Evolutionary conservation across 345 rosid genomes (phyloP).

Genomic region (Turritis glabra): DNA sequence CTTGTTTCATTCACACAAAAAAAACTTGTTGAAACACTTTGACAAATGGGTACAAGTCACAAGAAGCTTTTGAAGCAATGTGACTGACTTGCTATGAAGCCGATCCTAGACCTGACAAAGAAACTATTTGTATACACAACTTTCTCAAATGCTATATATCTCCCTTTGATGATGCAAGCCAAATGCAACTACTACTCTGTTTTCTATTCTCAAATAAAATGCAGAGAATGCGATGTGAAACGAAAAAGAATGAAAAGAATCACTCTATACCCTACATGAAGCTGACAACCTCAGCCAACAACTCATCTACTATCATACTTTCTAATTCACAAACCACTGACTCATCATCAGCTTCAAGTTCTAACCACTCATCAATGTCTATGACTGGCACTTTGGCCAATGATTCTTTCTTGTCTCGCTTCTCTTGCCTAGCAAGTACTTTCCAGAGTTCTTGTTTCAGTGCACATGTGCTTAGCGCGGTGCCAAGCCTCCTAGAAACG

Average conservation of each 20-base stretch:
- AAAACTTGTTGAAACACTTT: neutral
- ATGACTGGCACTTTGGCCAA: constrained; percentile 43
- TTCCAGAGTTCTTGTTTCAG: constrained; percentile 56
- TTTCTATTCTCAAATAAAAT: constrained; percentile 33
- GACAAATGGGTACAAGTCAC: constrained; percentile 37
- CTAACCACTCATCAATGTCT: constrained; percentile 53
- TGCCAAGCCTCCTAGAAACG: constrained; percentile 48
- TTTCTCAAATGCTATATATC: constrained; percentile 26
- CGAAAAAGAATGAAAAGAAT: constrained; percentile 29
- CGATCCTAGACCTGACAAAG: constrained; percentile 31
- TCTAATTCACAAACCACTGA: constrained; percentile 64
- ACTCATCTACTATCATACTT: constrained; percentile 65
- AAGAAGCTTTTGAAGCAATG: constrained; percentile 21
- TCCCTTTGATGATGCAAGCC: constrained; percentile 31
- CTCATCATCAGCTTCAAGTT: constrained; percentile 59
- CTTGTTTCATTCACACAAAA: constrained; percentile 37
- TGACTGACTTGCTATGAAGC: constrained; percentile 31
- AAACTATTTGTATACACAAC: constrained; percentile 29
- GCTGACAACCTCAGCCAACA: constrained; percentile 58
- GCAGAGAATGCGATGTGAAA: constrained; percentile 20
- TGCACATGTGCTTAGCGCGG: constrained; percentile 20
- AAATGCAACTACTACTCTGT: constrained; percentile 23
- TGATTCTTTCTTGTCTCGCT: constrained; percentile 44
- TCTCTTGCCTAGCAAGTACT: constrained; percentile 49
- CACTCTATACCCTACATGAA: constrained; percentile 35